These are phyloP conservation scores for Eremothecium cymbalariae DNA, from an alignment of 1,139 yeast genomes.

Conservation along the genomic window DNA sequence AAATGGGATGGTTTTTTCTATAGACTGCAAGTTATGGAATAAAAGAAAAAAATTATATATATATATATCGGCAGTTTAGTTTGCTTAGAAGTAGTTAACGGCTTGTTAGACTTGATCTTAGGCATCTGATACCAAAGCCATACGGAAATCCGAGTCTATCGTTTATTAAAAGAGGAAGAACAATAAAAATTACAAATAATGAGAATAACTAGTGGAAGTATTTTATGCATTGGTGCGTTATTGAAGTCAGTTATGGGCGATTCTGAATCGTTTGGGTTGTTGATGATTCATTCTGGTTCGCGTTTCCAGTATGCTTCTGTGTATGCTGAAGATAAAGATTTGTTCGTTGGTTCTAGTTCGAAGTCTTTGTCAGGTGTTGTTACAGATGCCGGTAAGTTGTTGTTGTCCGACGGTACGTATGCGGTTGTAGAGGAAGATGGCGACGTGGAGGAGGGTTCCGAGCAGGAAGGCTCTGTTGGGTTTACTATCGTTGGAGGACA, in stretches of 20 bases:
- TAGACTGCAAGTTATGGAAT: no score
- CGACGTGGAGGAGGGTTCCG: constrained; percentile 11
- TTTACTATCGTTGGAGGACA: constrained; percentile 15
- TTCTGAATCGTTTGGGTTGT: constrained; percentile 26
- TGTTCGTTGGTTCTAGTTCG: constrained; percentile 14
- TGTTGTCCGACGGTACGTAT: constrained; percentile 12
- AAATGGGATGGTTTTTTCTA: no score
- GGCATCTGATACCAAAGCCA: no score
- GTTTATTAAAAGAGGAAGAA: no score
- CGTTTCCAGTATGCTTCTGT: constrained; percentile 23
- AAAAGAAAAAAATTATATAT: no score
- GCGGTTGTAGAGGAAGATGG: constrained; percentile 14
- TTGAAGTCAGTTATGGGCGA: constrained; percentile 12
- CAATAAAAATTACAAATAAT: no score
- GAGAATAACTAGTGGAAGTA: background rate
- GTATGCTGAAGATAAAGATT: constrained; percentile 13
- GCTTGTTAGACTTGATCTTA: no score
- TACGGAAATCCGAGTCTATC: no score
- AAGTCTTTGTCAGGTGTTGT: constrained; percentile 15
- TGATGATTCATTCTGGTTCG: constrained; percentile 27
- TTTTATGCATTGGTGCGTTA: background rate
- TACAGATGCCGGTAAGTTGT: constrained; percentile 28
- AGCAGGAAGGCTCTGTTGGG: constrained; percentile 12
- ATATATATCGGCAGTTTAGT: no score
- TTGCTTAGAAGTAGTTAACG: no score